Evolutionary conservation across 805 yeast genomes (phyloP).

Genomic region (Candida ovalis): DNA sequence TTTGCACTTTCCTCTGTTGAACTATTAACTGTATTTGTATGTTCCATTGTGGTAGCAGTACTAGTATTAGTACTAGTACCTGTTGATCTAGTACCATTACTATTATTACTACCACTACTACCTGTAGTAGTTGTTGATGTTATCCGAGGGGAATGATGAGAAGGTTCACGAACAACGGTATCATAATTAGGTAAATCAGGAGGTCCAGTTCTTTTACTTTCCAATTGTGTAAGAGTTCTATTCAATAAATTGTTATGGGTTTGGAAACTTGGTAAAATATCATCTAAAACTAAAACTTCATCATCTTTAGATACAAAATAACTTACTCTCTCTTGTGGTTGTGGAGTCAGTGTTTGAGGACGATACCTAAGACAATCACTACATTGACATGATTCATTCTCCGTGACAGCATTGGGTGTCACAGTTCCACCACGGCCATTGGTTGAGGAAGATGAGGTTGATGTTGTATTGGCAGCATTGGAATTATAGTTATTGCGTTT

Average conservation of each 20-base stretch:
- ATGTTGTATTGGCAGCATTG: background rate
- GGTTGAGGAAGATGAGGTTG: background rate
- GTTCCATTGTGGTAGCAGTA: background rate
- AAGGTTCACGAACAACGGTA: constrained; percentile 13
- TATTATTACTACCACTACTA: too few relatives aligned
- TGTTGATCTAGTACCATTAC: too few relatives aligned
- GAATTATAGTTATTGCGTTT: too few relatives aligned
- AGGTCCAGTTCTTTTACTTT: constrained; percentile 3
- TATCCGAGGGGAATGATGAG: too few relatives aligned
- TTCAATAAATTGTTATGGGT: constrained; percentile 45
- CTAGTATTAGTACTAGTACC: background rate
- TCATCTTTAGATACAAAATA: constrained; percentile 8
- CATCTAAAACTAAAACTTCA: constrained; percentile 33
- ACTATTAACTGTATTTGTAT: background rate
- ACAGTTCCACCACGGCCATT: background rate
- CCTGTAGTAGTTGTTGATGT: too few relatives aligned
- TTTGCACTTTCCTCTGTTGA: background rate
- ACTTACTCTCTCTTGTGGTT: constrained; percentile 2
- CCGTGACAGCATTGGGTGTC: background rate
- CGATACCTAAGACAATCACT: constrained; percentile 10
- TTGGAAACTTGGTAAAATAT: constrained; percentile 64
- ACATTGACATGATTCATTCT: constrained; percentile 8
- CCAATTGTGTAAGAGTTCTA: constrained; percentile 18
- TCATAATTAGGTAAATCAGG: constrained; percentile 12
- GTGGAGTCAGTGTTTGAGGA: constrained; percentile 12